Conservation (phyloP, 345 rosid genomes). For the Euclidium syriacum region DNA sequence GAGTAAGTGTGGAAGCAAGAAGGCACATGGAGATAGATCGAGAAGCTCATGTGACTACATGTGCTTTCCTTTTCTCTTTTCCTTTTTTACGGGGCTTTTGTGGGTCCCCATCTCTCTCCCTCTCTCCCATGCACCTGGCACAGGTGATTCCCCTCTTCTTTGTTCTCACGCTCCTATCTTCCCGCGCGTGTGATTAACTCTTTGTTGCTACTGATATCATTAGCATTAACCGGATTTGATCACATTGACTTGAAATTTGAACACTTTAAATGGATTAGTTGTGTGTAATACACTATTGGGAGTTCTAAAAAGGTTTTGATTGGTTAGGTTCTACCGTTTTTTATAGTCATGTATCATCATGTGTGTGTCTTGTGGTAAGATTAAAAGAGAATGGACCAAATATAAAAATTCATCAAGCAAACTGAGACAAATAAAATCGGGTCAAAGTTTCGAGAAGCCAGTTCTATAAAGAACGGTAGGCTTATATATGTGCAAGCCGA, state of each 20-base stretch:
- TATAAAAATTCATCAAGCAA: too few species aligned
- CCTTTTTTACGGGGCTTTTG: conserved; percentile 22
- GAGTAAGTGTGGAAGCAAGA: not conserved
- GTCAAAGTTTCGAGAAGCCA: too few species aligned
- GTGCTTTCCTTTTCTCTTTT: conserved; percentile 32
- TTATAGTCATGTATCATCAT: too few species aligned
- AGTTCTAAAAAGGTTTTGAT: too few species aligned
- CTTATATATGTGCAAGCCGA: too few species aligned
- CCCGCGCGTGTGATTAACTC: not conserved
- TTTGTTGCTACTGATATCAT: not conserved
- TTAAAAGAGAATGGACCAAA: too few species aligned
- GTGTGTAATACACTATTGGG: too few species aligned
- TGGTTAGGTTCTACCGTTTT: too few species aligned
- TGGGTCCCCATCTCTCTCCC: conserved; percentile 13
- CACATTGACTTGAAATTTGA: not conserved
- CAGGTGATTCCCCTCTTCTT: conserved; percentile 12
- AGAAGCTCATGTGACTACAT: conserved; percentile 30
- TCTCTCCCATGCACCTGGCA: conserved; percentile 28
- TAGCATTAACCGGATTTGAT: not conserved
- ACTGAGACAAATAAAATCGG: too few species aligned
- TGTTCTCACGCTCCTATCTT: conserved; percentile 4
- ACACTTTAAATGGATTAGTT: too few species aligned
- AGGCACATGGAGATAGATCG: conserved; percentile 24
- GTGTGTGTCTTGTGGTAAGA: too few species aligned
- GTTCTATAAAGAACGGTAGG: too few species aligned